These are phyloP conservation scores for Persicaria tinctoria DNA, from an alignment of 148 eudicot species.

Conservation along the genomic window DNA sequence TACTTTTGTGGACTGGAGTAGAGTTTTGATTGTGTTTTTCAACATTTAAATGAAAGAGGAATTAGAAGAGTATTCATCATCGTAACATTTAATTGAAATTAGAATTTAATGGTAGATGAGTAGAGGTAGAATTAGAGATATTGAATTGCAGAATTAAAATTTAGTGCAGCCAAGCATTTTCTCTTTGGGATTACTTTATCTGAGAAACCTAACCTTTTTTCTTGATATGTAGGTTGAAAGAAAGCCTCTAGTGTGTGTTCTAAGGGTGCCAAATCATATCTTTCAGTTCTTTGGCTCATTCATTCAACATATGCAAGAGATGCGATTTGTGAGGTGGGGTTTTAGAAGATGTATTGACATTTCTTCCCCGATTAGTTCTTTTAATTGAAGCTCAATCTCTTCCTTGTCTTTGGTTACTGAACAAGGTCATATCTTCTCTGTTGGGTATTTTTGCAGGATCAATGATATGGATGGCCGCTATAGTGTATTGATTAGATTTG, in stretches of 20 bases:
- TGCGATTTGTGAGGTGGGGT: constrained; percentile 77
- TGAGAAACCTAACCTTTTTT: neutral
- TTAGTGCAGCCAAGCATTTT: neutral
- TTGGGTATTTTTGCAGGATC: too few relatives aligned
- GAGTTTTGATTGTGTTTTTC: neutral
- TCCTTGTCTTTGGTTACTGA: too few relatives aligned
- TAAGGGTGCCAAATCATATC: constrained; percentile 95
- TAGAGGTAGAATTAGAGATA: neutral
- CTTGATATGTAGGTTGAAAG: constrained; percentile 58
- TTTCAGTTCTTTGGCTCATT: constrained; percentile 92
- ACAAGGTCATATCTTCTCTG: too few relatives aligned
- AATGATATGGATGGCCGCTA: too few relatives aligned
- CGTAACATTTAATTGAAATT: neutral
- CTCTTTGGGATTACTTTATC: neutral
- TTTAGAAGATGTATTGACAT: neutral
- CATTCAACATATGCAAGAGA: constrained; percentile 73
- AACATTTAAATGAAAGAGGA: neutral
- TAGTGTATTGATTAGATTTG: too few relatives aligned
- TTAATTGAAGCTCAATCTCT: too few relatives aligned
- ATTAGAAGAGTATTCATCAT: neutral
- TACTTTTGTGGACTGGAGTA: neutral
- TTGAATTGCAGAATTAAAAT: neutral
- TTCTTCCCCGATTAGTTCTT: too few relatives aligned
- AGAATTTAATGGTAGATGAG: too few relatives aligned
- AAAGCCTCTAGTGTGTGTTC: constrained; percentile 71